These are phyloP conservation scores for Rhytidiadelphus loreus DNA, from an alignment of 225 moss, liverwort and hornwort genomes.

Conservation along the genomic window DNA sequence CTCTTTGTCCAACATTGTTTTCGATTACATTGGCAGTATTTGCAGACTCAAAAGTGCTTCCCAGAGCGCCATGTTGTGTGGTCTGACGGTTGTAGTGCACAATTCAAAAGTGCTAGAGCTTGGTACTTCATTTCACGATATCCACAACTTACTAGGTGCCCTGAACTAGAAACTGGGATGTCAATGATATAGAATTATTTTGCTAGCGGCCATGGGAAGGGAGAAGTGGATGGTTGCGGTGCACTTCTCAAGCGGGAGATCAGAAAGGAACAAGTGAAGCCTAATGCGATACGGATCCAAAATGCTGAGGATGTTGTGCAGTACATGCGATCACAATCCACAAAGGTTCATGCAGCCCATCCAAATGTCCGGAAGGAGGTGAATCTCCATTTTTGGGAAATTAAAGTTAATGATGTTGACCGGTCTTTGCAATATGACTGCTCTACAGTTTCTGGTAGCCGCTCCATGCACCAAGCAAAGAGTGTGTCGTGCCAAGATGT, in stretches of 20 bases:
- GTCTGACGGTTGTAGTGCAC: fast-evolving
- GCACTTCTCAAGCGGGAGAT: background rate
- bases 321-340: background rate
- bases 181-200: background rate
- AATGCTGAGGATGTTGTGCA: background rate
- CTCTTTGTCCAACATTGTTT: background rate
- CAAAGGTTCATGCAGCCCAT: background rate
- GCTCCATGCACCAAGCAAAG: background rate
- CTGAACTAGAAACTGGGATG: fast-evolving
- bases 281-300: background rate
- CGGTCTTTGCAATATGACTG: background rate
- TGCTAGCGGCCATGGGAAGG: background rate
- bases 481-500: background rate
- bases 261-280: background rate
- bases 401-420: background rate
- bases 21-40: background rate
- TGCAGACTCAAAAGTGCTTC: background rate
- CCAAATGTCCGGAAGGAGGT: fast-evolving
- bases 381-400: background rate
- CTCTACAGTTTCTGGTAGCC: background rate
- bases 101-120: background rate
- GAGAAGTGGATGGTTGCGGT: background rate
- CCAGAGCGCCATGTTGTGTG: background rate
- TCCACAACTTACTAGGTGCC: fast-evolving
- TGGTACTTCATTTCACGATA: background rate